Base-by-base conservation (phyloP, 495 filamentous ascomycete species). In the Cenococcum geophilum region DNA sequence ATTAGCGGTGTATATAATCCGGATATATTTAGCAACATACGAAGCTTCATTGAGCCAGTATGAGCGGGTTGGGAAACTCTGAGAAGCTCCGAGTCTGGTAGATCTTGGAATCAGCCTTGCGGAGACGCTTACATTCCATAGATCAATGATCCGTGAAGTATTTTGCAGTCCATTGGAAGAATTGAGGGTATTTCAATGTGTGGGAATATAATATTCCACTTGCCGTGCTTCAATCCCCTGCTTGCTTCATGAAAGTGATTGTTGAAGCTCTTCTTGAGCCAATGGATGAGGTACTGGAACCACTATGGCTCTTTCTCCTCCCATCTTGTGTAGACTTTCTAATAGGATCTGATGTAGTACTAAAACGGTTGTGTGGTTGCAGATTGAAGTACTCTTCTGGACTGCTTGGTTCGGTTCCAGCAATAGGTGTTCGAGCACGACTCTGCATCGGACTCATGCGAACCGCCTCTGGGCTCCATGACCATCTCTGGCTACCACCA, bases 401-500 rank as follows among this genome's bases (percentile, higher is more conserved):
- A 20, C 35, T 50, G 4, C 14, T 20, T 21, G 20, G 10, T 12
- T 61, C 60, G 23, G 45, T 57, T 4, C 12, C 36, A 25, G 22
- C 23, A 1, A 35, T 23, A 0, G 70, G 71, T n/a, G 71, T 71
- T 43, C 71, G 22, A 45, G 65, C 64, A 34, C 61, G 47, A 54
- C 71, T 72, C 43, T 69, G 70, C 37, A 69, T 58, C 11, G 59
- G 62, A 27, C 62, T 65, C 58, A 67, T 66, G 9, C 63, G 49
- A 60, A 67, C 50, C 0, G 62, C 58, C 25, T 64, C 68, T 12
- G 69, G 64, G 21, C 52, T 62, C 63, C 63, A 69, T 49, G 21
- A 36, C 43, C 55, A 22, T 11, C 67, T 22, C 57, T 67, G 61
- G 36, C 63, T 65, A 4, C 56, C 62, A 12, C 63, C 64, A 25